A percentile compares a stretch with the other conserved stretches of the same genome.
These are phyloP conservation scores for Mycena floridula DNA, from an alignment of 768 basidiomycete species.

Conservation along the genomic window DNA sequence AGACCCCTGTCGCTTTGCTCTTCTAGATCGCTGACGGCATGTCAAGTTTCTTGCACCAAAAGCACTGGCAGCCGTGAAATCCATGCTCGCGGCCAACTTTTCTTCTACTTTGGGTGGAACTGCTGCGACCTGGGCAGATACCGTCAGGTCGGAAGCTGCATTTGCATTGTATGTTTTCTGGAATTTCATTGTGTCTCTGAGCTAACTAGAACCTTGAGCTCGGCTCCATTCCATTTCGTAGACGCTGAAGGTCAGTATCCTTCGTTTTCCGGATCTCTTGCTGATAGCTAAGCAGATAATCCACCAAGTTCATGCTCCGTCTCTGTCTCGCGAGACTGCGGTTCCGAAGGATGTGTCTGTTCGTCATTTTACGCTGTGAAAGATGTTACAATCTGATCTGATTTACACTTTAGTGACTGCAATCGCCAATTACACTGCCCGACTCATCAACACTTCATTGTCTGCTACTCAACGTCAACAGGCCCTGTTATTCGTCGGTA, in stretches of 20 bases:
- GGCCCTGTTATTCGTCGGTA: conserved; percentile 48
- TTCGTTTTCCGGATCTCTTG: conserved; percentile 4
- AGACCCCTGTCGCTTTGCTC: no score
- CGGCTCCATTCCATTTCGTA: conserved; percentile 39
- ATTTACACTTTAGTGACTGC: conserved; percentile 33
- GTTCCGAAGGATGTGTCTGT: conserved; percentile 31
- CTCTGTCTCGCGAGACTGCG: conserved; percentile 39
- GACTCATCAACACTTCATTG: conserved; percentile 37
- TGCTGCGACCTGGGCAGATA: conserved; percentile 50
- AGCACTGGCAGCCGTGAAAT: conserved; percentile 39
- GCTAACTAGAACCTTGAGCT: no score
- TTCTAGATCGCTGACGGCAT: no score
- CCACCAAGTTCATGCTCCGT: conserved; percentile 45
- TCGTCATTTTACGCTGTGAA: no score
- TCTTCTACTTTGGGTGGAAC: conserved; percentile 41
- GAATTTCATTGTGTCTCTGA: no score
- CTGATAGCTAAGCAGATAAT: conserved; percentile 22
- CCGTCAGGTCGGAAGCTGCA: conserved; percentile 31
- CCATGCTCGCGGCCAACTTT: conserved; percentile 36
- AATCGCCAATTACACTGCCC: conserved; percentile 51
- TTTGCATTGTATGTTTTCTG: conserved; percentile 31
- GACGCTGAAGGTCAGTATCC: conserved; percentile 36
- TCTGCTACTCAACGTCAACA: conserved; percentile 38
- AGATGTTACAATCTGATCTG: no score
- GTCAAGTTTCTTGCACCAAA: conserved; percentile 49